Percentiles rank a stretch among this genome's conserved stretches.
phyloP scores from a whole-genome alignment of 768 basidiomycete genomes.

The Termitomyces sp. region DNA sequence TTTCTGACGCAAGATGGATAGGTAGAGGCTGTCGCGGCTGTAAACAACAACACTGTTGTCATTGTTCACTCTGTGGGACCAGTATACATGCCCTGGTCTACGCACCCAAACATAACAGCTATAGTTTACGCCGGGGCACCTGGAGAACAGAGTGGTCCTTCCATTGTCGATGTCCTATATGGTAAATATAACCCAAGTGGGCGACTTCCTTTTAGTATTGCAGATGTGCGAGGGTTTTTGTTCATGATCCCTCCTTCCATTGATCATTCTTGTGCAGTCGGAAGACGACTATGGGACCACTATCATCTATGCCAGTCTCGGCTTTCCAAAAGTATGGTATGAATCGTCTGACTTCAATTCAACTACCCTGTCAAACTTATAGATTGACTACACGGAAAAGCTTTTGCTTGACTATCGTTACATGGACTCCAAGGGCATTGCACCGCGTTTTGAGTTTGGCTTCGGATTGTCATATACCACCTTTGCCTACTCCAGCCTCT shows the following conservation, averaged over 20 bases:
- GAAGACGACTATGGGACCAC: conserved; percentile 35
- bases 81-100: conserved; percentile 67
- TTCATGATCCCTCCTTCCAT: neutral
- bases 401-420: too few relatives aligned
- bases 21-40: conserved; percentile 54
- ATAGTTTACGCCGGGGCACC: conserved; percentile 48
- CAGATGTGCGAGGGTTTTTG: conserved; percentile 34
- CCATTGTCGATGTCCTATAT: conserved; percentile 72
- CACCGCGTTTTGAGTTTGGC: too few relatives aligned
- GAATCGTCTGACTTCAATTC: neutral
- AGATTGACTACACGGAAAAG: too few relatives aligned
- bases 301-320: conserved; percentile 36
- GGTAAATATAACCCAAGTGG: conserved; percentile 74
- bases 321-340: conserved; percentile 12
- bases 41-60: conserved; percentile 74
- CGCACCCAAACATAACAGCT: conserved; percentile 66
- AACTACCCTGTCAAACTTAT: neutral
- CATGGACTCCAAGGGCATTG: too few relatives aligned
- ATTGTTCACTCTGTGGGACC: conserved; percentile 77
- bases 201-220: conserved; percentile 69
- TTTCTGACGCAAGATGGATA: conserved; percentile 17
- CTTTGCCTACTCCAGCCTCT: conserved; percentile 54
- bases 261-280: conserved; percentile 17
- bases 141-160: conserved; percentile 77
- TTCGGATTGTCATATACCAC: conserved; percentile 29